Conservation (phyloP, 345 rosid genomes). For the Pistacia atlantica region DNA sequence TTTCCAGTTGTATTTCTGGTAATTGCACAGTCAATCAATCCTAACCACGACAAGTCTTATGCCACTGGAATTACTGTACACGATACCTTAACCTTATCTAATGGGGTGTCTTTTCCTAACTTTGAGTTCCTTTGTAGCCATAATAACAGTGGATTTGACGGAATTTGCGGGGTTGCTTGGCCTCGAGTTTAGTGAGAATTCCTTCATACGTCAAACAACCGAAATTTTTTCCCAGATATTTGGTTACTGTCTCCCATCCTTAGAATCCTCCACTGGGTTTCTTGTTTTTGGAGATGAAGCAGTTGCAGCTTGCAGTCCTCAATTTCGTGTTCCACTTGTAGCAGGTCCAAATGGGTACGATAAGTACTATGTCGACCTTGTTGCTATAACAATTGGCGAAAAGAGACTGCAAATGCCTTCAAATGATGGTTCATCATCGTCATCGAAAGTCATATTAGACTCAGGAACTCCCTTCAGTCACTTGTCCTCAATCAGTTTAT, state of each 20-base stretch:
- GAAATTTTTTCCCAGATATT: not conserved
- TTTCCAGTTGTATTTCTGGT: not conserved
- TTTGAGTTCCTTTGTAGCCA: constrained; percentile 29
- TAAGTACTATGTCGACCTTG: constrained; percentile 19
- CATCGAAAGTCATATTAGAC: constrained; percentile 23
- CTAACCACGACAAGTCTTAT: constrained; percentile 8
- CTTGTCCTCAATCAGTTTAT: constrained; percentile 22
- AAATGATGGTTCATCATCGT: not conserved
- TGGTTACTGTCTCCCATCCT: constrained; percentile 32
- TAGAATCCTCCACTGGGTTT: constrained; percentile 8
- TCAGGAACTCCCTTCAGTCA: constrained; percentile 32
- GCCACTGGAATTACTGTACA: not conserved
- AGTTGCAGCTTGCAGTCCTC: constrained; percentile 8
- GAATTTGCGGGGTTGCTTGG: constrained; percentile 28
- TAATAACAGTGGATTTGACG: not conserved
- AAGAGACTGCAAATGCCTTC: constrained; percentile 19
- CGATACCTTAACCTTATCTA: constrained; percentile 21
- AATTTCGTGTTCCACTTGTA: not conserved
- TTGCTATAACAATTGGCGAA: constrained; percentile 24
- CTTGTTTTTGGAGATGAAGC: constrained; percentile 28
- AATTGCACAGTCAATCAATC: not conserved
- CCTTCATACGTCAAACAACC: constrained; percentile 22
- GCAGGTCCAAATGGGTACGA: not conserved
- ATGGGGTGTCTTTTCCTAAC: not conserved
- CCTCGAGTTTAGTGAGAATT: constrained; percentile 4